phyloP scores from a whole-genome alignment of 495 filamentous ascomycete species.

The Podospora australis region DNA sequence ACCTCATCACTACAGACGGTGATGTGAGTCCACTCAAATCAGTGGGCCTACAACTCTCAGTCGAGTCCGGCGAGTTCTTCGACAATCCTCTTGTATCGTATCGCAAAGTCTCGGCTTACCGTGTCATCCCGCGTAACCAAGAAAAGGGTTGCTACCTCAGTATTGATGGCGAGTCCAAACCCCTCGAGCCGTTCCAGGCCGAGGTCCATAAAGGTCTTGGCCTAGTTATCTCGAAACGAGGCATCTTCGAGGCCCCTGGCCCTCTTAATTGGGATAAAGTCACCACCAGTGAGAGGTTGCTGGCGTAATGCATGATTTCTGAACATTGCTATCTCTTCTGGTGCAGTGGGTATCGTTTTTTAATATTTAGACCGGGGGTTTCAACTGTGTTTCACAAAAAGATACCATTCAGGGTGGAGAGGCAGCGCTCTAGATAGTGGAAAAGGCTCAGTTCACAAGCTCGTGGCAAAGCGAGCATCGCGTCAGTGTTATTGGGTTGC shows the following conservation, averaged over 20 bases:
- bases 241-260: conserved; percentile 66
- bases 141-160: conserved; percentile 72
- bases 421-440: too few species aligned
- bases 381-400: too few species aligned
- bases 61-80: conserved; percentile 69
- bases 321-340: neutral
- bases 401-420: too few species aligned
- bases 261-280: conserved; percentile 42
- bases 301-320: conserved; percentile 13
- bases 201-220: conserved; percentile 82
- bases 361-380: too few species aligned
- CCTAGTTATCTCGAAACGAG: conserved; percentile 69
- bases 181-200: conserved; percentile 82
- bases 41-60: conserved; percentile 59
- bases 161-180: conserved; percentile 84
- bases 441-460: too few species aligned
- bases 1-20: conserved; percentile 75
- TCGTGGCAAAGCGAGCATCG: too few species aligned
- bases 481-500: too few species aligned
- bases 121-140: conserved; percentile 68
- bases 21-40: conserved; percentile 58
- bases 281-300: conserved; percentile 21
- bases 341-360: too few species aligned
- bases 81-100: conserved; percentile 71
- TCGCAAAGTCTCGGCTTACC: conserved; percentile 73